Percentiles rank a stretch among this genome's conserved stretches.
Evolutionary conservation across 2,329 filamentous ascomycete genomes (phyloP).

Genomic region (Penicillium sp.): DNA sequence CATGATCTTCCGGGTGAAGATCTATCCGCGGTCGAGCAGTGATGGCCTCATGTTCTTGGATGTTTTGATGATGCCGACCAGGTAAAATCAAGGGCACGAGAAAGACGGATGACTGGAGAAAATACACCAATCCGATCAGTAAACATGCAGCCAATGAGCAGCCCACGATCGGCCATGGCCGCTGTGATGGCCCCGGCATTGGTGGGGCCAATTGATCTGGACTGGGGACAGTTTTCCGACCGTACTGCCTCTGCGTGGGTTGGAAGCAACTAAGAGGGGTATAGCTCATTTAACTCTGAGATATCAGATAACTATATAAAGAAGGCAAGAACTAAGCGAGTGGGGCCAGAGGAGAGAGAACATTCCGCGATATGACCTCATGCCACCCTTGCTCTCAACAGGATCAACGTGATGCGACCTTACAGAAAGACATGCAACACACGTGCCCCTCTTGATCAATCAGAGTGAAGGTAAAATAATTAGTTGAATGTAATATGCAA

Average conservation of each 20-base stretch:
- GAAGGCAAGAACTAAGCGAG: background rate
- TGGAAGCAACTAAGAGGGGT: background rate
- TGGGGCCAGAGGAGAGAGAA: background rate
- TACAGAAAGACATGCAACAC: slow-evolving; percentile 3
- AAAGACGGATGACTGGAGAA: slow-evolving; percentile 8
- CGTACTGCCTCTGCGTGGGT: slow-evolving; percentile 19
- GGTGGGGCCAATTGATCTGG: slow-evolving; percentile 1
- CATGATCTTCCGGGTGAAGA: slow-evolving; percentile 47
- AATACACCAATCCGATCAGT: slow-evolving; percentile 16
- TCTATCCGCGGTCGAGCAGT: slow-evolving; percentile 22
- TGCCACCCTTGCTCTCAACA: slow-evolving; percentile 3
- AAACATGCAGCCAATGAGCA: slow-evolving; percentile 18
- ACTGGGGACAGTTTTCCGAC: slow-evolving; percentile 9
- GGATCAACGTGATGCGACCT: slow-evolving; percentile 2
- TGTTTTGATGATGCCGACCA: background rate
- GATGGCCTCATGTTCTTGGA: background rate
- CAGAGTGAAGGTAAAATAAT: background rate
- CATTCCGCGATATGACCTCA: background rate
- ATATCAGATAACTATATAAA: background rate
- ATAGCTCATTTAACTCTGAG: background rate
- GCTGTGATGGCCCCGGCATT: background rate
- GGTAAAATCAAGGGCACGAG: slow-evolving; percentile 5
- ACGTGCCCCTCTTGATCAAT: slow-evolving; percentile 4
- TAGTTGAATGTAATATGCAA: background rate
- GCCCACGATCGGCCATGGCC: slow-evolving; percentile 8